A percentile compares a stretch with the other conserved stretches of the same genome.
Evolutionary conservation across 2,329 filamentous ascomycete species (phyloP).

Genomic region (Penicillium aurantiogriseum): DNA sequence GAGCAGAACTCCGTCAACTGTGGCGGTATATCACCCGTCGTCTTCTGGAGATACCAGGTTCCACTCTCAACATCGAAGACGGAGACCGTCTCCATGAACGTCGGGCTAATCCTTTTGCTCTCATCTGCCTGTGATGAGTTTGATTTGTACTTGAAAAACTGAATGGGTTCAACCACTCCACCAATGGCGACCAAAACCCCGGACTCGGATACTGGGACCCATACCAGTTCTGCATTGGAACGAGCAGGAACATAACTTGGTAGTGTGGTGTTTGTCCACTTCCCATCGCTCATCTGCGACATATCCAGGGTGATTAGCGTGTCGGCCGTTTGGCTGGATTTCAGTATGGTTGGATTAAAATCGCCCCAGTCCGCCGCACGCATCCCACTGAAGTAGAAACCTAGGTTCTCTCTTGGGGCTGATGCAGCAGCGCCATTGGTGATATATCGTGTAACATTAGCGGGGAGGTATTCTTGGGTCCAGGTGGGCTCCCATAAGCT

Average conservation of each 20-base stretch:
- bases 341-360: slow-evolving; percentile 43
- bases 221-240: slow-evolving; percentile 65
- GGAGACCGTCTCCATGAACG: slow-evolving; percentile 39
- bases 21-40: slow-evolving; percentile 38
- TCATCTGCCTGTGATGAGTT: slow-evolving; percentile 6
- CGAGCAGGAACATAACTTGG: slow-evolving; percentile 53
- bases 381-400: slow-evolving; percentile 69
- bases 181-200: slow-evolving; percentile 43
- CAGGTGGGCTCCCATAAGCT: slow-evolving; percentile 41
- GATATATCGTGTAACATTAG: slow-evolving; percentile 58
- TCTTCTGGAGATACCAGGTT: slow-evolving; percentile 43
- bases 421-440: slow-evolving; percentile 64
- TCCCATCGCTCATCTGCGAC: slow-evolving; percentile 47
- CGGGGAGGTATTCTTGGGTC: slow-evolving; percentile 41
- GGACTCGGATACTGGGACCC: slow-evolving; percentile 48
- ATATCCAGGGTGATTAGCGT: slow-evolving; percentile 64
- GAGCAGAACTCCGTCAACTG: slow-evolving; percentile 42
- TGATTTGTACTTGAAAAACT: slow-evolving; percentile 10
- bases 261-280: slow-evolving; percentile 60
- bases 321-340: slow-evolving; percentile 48
- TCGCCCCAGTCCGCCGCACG: slow-evolving; percentile 51
- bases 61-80: slow-evolving; percentile 40
- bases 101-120: slow-evolving; percentile 24
- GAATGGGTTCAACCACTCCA: slow-evolving; percentile 32
- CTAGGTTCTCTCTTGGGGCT: slow-evolving; percentile 67